Evolutionary conservation across 768 basidiomycete genomes (phyloP).

Genomic region (Tylopilus plumbeoviolaceoides): DNA sequence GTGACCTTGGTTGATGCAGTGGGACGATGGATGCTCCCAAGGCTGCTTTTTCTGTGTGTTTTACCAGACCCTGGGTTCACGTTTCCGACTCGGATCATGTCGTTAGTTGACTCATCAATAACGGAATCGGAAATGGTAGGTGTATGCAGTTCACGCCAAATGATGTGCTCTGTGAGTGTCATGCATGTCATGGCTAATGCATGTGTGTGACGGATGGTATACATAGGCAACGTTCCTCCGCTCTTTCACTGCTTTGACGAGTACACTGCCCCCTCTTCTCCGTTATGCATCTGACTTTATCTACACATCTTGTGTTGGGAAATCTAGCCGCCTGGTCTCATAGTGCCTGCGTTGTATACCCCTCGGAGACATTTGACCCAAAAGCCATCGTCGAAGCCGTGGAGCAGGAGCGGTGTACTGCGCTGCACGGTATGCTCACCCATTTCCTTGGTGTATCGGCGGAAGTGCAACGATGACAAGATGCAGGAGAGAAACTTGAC

Average conservation of each 20-base stretch:
- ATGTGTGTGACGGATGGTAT: not conserved
- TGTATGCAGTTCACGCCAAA: constrained; percentile 64
- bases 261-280: constrained; percentile 31
- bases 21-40: constrained; percentile 81
- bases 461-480: constrained; percentile 56
- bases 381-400: constrained; percentile 66
- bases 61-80: not conserved
- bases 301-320: constrained; percentile 70
- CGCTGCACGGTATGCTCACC: constrained; percentile 81
- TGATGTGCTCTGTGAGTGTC: constrained; percentile 69
- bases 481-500: constrained; percentile 44
- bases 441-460: constrained; percentile 74
- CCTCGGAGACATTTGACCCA: constrained; percentile 63
- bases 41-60: constrained; percentile 72
- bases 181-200: too few species aligned
- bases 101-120: constrained; percentile 76
- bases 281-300: constrained; percentile 10
- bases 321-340: constrained; percentile 78
- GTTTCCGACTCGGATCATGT: not conserved
- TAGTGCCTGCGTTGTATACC: constrained; percentile 71
- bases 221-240: constrained; percentile 76
- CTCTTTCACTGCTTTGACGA: constrained; percentile 89
- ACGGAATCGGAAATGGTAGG: constrained; percentile 63
- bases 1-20: constrained; percentile 33
- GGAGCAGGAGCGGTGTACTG: constrained; percentile 66